Conservation (phyloP, 2,329 filamentous ascomycete species). For the Aschersonia sp. region DNA sequence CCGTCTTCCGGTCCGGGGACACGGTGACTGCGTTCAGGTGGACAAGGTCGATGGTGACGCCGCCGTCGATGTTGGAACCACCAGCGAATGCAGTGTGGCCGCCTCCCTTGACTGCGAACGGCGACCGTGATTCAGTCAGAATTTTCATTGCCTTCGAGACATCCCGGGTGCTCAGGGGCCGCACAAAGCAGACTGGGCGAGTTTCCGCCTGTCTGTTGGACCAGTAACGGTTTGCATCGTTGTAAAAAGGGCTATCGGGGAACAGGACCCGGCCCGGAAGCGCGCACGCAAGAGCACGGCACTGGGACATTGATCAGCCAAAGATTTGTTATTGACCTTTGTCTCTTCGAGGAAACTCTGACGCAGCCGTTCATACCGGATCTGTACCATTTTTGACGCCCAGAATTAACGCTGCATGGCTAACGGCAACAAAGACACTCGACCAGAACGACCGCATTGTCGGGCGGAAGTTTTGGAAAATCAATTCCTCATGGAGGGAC, state of each 20-base stretch:
- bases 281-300: not conserved
- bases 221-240: slow-evolving; percentile 12
- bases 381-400: not conserved
- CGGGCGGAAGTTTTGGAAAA: not conserved
- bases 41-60: slow-evolving; percentile 28
- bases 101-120: slow-evolving; percentile 35
- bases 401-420: not conserved
- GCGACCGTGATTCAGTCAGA: slow-evolving; percentile 2
- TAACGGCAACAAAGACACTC: not conserved
- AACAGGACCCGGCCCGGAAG: not conserved
- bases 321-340: too few species aligned
- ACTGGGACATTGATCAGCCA: not conserved
- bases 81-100: slow-evolving; percentile 33
- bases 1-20: slow-evolving; percentile 16
- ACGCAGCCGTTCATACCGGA: not conserved
- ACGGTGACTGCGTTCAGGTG: slow-evolving; percentile 21
- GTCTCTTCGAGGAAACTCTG: too few species aligned
- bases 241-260: slow-evolving; percentile 4
- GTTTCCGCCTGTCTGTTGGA: slow-evolving; percentile 13
- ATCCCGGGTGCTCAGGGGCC: slow-evolving; percentile 5
- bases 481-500: not conserved
- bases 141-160: slow-evolving; percentile 4
- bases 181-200: slow-evolving; percentile 7
- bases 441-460: not conserved
- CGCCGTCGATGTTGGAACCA: slow-evolving; percentile 23